Percentiles rank a stretch among this genome's conserved stretches.
phyloP scores from a whole-genome alignment of 352 stramenopile genomes.

The Elongisporangium prolatum region DNA sequence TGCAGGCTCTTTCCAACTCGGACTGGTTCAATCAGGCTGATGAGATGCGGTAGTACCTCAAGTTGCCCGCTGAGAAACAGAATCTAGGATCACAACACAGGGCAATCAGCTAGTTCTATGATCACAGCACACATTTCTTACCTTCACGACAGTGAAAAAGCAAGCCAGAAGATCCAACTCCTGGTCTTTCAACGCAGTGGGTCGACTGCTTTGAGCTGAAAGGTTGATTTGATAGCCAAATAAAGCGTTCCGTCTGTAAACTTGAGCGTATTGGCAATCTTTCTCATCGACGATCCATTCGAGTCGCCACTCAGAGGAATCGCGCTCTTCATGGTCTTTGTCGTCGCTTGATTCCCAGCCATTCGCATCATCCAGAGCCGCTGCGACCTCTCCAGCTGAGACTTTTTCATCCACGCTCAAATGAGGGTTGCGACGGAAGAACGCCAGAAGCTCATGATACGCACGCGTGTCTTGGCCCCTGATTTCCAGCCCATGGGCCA shows the following conservation, averaged over 20 bases:
- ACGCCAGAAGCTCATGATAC: constrained; percentile 31
- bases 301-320: constrained; percentile 15
- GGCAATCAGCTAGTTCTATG: not conserved
- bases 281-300: constrained; percentile 18
- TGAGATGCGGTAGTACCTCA: constrained; percentile 34
- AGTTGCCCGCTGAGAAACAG: constrained; percentile 71
- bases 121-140: constrained; percentile 1
- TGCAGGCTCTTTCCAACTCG: constrained; percentile 59
- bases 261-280: constrained; percentile 14
- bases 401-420: constrained; percentile 24
- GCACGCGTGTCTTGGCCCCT: constrained; percentile 33
- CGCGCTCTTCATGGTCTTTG: not conserved
- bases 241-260: constrained; percentile 6
- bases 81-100: constrained; percentile 16
- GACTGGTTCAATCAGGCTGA: constrained; percentile 63
- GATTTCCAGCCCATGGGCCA: constrained; percentile 55
- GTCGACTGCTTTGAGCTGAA: not conserved
- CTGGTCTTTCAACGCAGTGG: constrained; percentile 17
- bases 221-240: not conserved
- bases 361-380: constrained; percentile 19
- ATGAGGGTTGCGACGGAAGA: constrained; percentile 33
- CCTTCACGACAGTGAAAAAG: constrained; percentile 79
- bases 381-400: constrained; percentile 20
- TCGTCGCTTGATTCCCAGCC: constrained; percentile 9
- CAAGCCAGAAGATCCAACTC: constrained; percentile 79